Conservation (phyloP, 2,329 filamentous ascomycete genomes). For the Diaporthe citri region DNA sequence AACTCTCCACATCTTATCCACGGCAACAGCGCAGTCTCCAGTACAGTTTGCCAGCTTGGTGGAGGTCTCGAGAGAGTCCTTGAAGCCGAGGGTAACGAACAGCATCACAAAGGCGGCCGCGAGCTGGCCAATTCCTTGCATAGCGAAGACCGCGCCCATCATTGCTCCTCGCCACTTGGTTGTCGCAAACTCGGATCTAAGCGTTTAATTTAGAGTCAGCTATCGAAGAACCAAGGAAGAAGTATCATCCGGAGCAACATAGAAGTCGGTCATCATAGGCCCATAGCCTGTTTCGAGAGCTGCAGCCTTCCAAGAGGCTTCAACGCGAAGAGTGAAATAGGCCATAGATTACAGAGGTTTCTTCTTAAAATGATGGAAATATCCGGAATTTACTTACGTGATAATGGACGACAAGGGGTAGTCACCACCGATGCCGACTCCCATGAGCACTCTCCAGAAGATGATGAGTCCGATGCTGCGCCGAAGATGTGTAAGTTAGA, state of each 20-base stretch:
- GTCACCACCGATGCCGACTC: constrained; percentile 80
- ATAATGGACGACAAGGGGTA: constrained; percentile 88
- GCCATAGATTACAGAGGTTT: background rate
- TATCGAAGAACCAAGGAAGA: background rate
- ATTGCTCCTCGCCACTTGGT: constrained; percentile 89
- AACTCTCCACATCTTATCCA: constrained; percentile 90
- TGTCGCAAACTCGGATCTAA: constrained; percentile 82
- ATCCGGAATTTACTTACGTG: constrained; percentile 56
- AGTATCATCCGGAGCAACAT: too few species aligned
- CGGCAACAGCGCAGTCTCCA: constrained; percentile 74
- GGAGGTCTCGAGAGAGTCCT: constrained; percentile 68
- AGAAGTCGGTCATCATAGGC: background rate
- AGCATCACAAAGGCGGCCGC: constrained; percentile 81
- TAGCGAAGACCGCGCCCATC: constrained; percentile 89
- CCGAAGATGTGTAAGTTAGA: background rate
- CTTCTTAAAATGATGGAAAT: background rate
- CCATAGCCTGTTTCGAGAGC: background rate
- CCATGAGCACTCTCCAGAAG: constrained; percentile 86
- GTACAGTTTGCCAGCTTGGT: constrained; percentile 67
- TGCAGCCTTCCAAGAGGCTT: background rate
- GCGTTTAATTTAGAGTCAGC: background rate
- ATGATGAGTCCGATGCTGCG: constrained; percentile 71
- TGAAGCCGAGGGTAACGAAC: constrained; percentile 80
- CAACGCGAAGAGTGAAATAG: background rate
- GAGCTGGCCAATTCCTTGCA: constrained; percentile 88